These are phyloP conservation scores for Neolecta irregularis DNA, from an alignment of 1,139 yeast genomes.

Conservation along the genomic window DNA sequence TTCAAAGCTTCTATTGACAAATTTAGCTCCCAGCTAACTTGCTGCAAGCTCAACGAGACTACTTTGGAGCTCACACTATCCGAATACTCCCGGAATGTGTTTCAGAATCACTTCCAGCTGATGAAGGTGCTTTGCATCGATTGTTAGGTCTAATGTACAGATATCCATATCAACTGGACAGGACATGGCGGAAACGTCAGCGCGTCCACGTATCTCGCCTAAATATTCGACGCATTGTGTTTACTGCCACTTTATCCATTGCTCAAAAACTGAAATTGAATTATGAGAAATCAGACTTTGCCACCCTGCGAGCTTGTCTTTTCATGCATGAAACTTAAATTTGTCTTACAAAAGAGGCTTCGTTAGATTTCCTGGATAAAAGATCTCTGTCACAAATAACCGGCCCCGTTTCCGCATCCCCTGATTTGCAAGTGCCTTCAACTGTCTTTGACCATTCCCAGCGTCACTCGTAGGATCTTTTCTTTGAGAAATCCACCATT, in stretches of 20 bases:
- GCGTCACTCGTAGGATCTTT: too few species aligned
- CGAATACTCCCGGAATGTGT: constrained; percentile 80
- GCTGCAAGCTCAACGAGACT: constrained; percentile 98
- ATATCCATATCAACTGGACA: constrained; percentile 69
- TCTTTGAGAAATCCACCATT: too few species aligned
- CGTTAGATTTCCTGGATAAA: too few species aligned
- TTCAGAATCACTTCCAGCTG: constrained; percentile 58
- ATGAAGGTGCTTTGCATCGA: constrained; percentile 30
- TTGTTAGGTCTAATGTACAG: not conserved
- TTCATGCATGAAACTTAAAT: too few species aligned
- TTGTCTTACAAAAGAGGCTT: too few species aligned
- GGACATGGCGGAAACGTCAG: constrained; percentile 97
- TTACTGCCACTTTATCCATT: not conserved
- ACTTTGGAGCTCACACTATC: constrained; percentile 99
- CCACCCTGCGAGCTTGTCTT: too few species aligned
- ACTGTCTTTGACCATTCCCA: too few species aligned
- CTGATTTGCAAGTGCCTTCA: too few species aligned
- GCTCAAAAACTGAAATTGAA: not conserved
- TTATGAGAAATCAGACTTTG: too few species aligned
- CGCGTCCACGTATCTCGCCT: constrained; percentile 89
- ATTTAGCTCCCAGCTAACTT: constrained; percentile 95
- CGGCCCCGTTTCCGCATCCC: too few species aligned
- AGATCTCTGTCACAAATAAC: too few species aligned
- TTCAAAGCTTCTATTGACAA: too few species aligned
- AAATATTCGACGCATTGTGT: constrained; percentile 19